A percentile compares a stretch with the other conserved stretches of the same genome.
Evolutionary conservation across 2,329 filamentous ascomycete species (phyloP).

Genomic region (Myriosclerotinia scirpicola): DNA sequence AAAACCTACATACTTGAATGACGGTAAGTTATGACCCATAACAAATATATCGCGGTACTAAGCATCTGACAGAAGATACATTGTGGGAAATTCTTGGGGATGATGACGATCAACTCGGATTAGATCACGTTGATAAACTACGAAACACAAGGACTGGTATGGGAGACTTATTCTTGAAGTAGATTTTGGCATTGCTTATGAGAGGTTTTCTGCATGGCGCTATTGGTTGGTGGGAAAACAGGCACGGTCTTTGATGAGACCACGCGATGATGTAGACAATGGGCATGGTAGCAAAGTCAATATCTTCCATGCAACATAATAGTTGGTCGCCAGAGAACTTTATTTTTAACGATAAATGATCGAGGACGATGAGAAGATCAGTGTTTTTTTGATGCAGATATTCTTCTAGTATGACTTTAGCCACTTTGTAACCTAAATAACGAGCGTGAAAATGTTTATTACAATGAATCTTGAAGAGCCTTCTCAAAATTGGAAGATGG

Average conservation of each 20-base stretch:
- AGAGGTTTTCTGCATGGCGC: conserved; percentile 31
- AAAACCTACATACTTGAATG: conserved; percentile 78
- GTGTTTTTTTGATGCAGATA: conserved; percentile 17
- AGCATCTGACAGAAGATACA: conserved; percentile 52
- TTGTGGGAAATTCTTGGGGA: conserved; percentile 53
- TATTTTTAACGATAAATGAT: conserved; percentile 14
- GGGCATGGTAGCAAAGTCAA: conserved; percentile 21
- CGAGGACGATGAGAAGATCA: conserved; percentile 11
- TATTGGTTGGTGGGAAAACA: conserved; percentile 29
- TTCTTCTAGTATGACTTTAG: conserved; percentile 14
- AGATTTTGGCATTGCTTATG: conserved; percentile 33
- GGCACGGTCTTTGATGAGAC: conserved; percentile 20
- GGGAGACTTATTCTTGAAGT: conserved; percentile 60
- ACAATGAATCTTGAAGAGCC: not conserved
- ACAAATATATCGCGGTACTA: conserved; percentile 8
- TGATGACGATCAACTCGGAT: conserved; percentile 62
- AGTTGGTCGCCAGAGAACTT: conserved; percentile 16
- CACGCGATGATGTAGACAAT: conserved; percentile 21
- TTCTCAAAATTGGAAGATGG: not conserved
- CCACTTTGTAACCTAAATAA: conserved; percentile 13
- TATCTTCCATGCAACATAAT: conserved; percentile 22
- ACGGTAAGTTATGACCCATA: conserved; percentile 61
- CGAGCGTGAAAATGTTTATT: not conserved
- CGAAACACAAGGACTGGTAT: conserved; percentile 58
- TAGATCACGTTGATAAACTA: conserved; percentile 65